A percentile compares a stretch with the other conserved stretches of the same genome.
phyloP scores from a whole-genome alignment of 768 basidiomycete genomes.

The Naematelia encephala region DNA sequence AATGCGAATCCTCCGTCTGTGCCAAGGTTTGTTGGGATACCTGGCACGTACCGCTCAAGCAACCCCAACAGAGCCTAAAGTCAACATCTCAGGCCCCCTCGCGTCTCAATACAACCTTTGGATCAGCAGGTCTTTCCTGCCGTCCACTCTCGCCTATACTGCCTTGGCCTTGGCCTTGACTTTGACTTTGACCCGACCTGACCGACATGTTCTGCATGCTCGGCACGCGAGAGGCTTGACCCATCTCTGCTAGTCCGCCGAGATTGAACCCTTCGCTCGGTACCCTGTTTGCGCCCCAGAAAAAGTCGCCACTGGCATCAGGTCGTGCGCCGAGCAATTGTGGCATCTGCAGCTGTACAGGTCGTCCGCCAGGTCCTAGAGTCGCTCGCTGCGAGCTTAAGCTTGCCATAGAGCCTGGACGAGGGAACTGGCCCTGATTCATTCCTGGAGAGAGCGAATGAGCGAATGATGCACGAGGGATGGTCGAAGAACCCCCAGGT shows the following conservation, averaged over 20 bases:
- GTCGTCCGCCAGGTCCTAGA: conserved; percentile 32
- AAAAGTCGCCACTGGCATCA: conserved; percentile 25
- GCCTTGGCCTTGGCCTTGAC: no score
- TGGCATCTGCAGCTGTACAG: conserved; percentile 35
- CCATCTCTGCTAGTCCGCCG: not conserved
- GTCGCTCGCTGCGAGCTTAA: conserved; percentile 21
- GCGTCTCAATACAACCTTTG: not conserved
- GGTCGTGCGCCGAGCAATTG: conserved; percentile 23
- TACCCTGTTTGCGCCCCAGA: not conserved
- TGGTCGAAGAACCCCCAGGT: conserved; percentile 17
- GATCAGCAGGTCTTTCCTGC: not conserved
- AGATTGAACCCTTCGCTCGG: not conserved
- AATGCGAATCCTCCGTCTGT: no score
- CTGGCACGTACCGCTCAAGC: no score
- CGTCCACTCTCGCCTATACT: not conserved
- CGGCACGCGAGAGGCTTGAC: not conserved
- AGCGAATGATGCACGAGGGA: not conserved
- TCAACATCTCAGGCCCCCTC: not conserved
- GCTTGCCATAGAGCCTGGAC: conserved; percentile 29
- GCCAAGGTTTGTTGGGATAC: no score
- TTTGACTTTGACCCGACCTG: no score
- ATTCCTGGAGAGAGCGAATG: not conserved
- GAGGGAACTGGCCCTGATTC: conserved; percentile 3
- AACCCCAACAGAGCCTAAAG: no score
- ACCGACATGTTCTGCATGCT: not conserved